These are phyloP conservation scores for Pyrrhoderma lamaoense DNA, from an alignment of 1,284 basidiomycete genomes.

Conservation along the genomic window DNA sequence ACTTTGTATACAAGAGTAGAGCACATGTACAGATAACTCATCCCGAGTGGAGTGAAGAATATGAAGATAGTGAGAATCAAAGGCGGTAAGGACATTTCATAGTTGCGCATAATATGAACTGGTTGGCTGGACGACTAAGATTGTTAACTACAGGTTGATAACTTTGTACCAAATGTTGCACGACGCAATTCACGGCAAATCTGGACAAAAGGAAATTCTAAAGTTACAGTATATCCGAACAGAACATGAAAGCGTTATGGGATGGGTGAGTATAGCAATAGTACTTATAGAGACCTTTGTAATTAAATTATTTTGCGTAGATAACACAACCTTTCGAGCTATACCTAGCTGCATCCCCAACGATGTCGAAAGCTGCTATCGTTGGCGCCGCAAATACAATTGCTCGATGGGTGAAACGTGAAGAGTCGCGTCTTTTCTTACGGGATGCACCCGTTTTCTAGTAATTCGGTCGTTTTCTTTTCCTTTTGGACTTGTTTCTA, in stretches of 20 bases:
- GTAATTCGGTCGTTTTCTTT: too few species aligned
- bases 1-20: slow-evolving; percentile 93
- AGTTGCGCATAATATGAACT: too few species aligned
- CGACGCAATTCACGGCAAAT: slow-evolving; percentile 81
- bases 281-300: too few species aligned
- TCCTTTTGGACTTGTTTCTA: too few species aligned
- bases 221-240: slow-evolving; percentile 83
- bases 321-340: slow-evolving; percentile 91
- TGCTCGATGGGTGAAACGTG: slow-evolving; percentile 83
- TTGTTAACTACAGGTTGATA: slow-evolving; percentile 44
- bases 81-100: slow-evolving; percentile 43
- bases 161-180: slow-evolving; percentile 82
- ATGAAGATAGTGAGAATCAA: slow-evolving; percentile 52
- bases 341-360: slow-evolving; percentile 78
- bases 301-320: slow-evolving; percentile 33
- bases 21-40: slow-evolving; percentile 82
- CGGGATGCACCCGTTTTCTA: slow-evolving; percentile 84
- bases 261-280: slow-evolving; percentile 54
- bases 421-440: slow-evolving; percentile 78
- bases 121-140: neutral
- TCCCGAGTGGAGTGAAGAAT: slow-evolving; percentile 79
- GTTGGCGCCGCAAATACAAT: slow-evolving; percentile 85
- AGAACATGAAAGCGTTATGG: slow-evolving; percentile 81
- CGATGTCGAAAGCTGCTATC: slow-evolving; percentile 78
- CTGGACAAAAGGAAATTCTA: slow-evolving; percentile 65